phyloP scores from a whole-genome alignment of 768 basidiomycete species.

The Boletus reticulatus region DNA sequence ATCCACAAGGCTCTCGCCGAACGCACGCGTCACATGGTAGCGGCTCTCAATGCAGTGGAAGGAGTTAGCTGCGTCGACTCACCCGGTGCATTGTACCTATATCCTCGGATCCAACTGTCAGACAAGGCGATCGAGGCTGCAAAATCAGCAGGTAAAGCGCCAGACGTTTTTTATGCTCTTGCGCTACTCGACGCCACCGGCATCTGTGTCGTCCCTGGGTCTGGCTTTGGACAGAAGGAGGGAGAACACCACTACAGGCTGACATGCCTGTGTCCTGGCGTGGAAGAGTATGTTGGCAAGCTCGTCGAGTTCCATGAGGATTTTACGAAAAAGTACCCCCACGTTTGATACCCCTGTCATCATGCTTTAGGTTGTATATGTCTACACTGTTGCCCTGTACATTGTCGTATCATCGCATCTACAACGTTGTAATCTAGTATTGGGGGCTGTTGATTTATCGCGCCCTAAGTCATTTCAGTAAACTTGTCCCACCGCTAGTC shows the following conservation, averaged over 20 bases:
- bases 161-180: slow-evolving; percentile 89
- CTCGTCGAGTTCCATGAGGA: slow-evolving; percentile 72
- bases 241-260: slow-evolving; percentile 89
- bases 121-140: slow-evolving; percentile 73
- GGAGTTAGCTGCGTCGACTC: slow-evolving; percentile 91
- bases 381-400: neutral
- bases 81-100: slow-evolving; percentile 93
- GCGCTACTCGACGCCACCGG: slow-evolving; percentile 84
- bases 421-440: neutral
- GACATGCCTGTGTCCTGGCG: slow-evolving; percentile 93
- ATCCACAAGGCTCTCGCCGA: slow-evolving; percentile 74
- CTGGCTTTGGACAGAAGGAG: slow-evolving; percentile 91
- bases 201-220: slow-evolving; percentile 92
- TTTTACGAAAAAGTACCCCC: slow-evolving; percentile 52
- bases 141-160: slow-evolving; percentile 63
- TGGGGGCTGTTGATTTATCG: no score
- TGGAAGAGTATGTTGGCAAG: slow-evolving; percentile 87
- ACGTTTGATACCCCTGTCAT: slow-evolving; percentile 11
- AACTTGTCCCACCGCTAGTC: no score
- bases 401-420: slow-evolving; percentile 1
- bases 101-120: slow-evolving; percentile 78
- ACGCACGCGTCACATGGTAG: slow-evolving; percentile 71
- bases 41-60: slow-evolving; percentile 74
- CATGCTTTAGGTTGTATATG: neutral
- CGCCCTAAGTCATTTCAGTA: no score